A percentile compares a stretch with the other conserved stretches of the same genome.
Conservation (phyloP, 495 filamentous ascomycete species). For the Xylaria sp. region DNA sequence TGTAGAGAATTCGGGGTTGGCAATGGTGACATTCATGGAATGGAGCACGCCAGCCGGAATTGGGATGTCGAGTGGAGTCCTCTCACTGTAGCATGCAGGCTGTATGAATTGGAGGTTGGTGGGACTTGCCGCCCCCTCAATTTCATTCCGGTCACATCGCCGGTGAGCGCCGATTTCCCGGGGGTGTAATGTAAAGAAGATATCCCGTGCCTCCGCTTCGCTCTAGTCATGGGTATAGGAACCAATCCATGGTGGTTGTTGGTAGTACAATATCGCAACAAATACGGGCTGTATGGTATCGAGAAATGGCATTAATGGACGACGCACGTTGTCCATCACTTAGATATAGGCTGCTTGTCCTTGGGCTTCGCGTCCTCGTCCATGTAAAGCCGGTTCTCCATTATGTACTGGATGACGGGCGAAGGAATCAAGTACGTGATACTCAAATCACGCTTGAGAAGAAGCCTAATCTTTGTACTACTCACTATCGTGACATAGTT, state of each 20-base stretch:
- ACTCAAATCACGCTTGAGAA: conserved; percentile 81
- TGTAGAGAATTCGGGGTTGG: neutral
- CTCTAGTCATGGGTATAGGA: neutral
- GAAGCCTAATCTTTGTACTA: conserved; percentile 86
- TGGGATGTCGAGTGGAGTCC: conserved; percentile 6
- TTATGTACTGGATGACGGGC: conserved; percentile 78
- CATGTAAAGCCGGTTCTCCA: conserved; percentile 73
- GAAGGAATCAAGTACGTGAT: conserved; percentile 54
- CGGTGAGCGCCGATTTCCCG: conserved; percentile 18
- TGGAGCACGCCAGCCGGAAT: conserved; percentile 19
- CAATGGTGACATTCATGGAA: conserved; percentile 19
- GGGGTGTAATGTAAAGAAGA: neutral
- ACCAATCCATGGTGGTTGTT: neutral
- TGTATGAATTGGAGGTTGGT: neutral
- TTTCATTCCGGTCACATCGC: conserved; percentile 18
- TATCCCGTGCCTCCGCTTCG: neutral
- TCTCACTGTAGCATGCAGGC: conserved; percentile 2
- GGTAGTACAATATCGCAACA: neutral
- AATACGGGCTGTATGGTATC: conserved; percentile 1
- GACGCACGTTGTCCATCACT: conserved; percentile 12
- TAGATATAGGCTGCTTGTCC: conserved; percentile 36
- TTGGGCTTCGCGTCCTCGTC: conserved; percentile 60
- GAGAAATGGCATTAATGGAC: conserved; percentile 8
- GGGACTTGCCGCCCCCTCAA: neutral
- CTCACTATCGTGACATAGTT: conserved; percentile 65